Conservation (phyloP, 805 yeast species). For the Candida schatavii region DNA sequence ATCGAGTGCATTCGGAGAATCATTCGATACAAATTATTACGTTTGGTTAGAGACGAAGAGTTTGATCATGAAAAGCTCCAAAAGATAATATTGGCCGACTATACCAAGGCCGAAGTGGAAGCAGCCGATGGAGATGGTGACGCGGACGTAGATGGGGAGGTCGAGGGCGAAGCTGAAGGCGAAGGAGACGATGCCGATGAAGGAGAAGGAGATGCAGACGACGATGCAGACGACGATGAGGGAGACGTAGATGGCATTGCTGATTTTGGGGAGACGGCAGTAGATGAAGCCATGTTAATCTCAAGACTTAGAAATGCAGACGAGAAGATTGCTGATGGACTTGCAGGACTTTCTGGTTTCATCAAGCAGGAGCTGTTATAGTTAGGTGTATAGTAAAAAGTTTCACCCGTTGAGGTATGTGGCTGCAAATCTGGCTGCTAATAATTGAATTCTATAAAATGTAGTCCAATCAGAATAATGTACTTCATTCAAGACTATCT, state of each 20-base stretch:
- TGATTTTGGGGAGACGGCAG: conserved; percentile 7
- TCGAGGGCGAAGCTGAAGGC: conserved; percentile 16
- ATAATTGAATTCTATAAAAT: too few species aligned
- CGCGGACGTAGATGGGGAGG: conserved; percentile 19
- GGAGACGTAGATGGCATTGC: conserved; percentile 11
- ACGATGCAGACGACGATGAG: conserved; percentile 22
- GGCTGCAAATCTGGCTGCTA: too few species aligned
- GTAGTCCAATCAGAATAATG: too few species aligned
- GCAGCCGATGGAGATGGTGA: conserved; percentile 24
- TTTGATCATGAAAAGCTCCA: conserved; percentile 41
- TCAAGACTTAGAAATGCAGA: conserved; percentile 35
- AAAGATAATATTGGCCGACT: conserved; percentile 42
- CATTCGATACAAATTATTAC: conserved; percentile 67
- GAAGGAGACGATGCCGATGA: conserved; percentile 19
- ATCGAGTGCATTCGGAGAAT: conserved; percentile 65
- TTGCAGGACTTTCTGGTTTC: conserved; percentile 32
- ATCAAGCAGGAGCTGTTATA: conserved; percentile 31
- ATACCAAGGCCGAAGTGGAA: conserved; percentile 22
- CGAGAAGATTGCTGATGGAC: conserved; percentile 30
- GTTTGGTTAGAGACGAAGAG: conserved; percentile 51
- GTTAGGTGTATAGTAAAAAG: too few species aligned
- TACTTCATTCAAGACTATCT: too few species aligned
- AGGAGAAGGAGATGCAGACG: conserved; percentile 20
- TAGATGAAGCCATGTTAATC: conserved; percentile 28
- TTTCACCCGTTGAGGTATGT: too few species aligned